A percentile compares a stretch with the other conserved stretches of the same genome.
Evolutionary conservation across 345 rosid species (phyloP).

Genomic region (Gossypium arboreum): DNA sequence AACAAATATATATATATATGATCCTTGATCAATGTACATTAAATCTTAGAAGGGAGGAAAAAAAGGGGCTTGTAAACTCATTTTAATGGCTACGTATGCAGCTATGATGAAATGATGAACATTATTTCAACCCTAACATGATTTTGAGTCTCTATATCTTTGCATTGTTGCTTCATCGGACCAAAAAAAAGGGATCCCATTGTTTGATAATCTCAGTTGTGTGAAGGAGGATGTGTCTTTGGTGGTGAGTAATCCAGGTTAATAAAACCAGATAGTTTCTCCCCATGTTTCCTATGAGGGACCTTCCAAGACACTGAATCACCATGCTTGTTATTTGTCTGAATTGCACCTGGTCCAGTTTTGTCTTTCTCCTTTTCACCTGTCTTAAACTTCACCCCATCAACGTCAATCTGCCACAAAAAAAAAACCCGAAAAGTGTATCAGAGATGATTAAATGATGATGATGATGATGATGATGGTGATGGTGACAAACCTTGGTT

Average conservation of each 20-base stretch:
- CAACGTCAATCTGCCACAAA: slow-evolving; percentile 17
- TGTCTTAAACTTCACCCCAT: neutral
- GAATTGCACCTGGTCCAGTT: slow-evolving; percentile 18
- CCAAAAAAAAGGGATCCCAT: neutral
- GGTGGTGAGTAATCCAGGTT: slow-evolving; percentile 70
- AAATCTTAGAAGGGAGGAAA: neutral
- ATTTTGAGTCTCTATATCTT: slow-evolving; percentile 6
- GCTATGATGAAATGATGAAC: slow-evolving; percentile 11
- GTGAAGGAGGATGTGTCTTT: slow-evolving; percentile 76
- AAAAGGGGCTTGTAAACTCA: neutral
- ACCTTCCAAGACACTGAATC: slow-evolving; percentile 51
- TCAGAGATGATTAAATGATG: neutral
- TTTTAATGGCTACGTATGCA: neutral
- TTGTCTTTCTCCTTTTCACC: slow-evolving; percentile 14
- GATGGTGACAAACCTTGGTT: slow-evolving; percentile 24
- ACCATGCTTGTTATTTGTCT: slow-evolving; percentile 19
- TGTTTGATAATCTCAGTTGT: slow-evolving; percentile 35
- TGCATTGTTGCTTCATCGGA: neutral
- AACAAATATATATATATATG: neutral
- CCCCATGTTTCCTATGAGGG: slow-evolving; percentile 47
- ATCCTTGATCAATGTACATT: slow-evolving; percentile 6
- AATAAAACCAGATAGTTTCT: slow-evolving; percentile 59
- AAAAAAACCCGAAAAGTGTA: neutral
- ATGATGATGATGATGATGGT: neutral
- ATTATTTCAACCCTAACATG: slow-evolving; percentile 13